Base-by-base conservation (phyloP, 805 yeast species). In the Cyberlindnera mycetangii region DNA sequence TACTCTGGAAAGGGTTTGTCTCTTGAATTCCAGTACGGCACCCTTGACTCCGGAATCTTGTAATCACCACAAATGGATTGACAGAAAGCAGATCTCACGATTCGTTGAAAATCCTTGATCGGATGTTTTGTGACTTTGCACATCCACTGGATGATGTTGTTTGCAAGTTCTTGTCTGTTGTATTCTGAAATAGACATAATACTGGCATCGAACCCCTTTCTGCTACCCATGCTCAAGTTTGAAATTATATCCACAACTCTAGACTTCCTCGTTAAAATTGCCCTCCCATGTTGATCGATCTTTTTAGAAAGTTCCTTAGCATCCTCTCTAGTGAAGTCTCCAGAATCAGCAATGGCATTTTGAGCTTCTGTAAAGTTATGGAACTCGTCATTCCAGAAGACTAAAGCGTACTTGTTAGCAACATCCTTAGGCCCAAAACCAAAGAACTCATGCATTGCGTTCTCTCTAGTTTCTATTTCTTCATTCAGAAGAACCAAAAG, bases 311-410 rank as follows among this genome's bases (percentile, higher is more conserved):
- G 47, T 16, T 44, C 51, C 37, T 64, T 53, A 1, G 78, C 75
- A 17, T 50, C 52, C 2, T 37, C 46, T 4, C 53, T 56, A 14
- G 53, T 45, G 10, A 51, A 55, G 0, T 62, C 66, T 1, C 65
- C 56, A 1, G 71, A 71, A 2, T 60, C 59, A 5, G 52, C 52
- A 30, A 81, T 69, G 4, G 79, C 78, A 11, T 63, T 60, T 15
- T 67, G 68, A 2, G 86, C 86, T 45, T 78, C 76, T 2, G 71
- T 67, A 51, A 73, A 76, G 53, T 78, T 76, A 55, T 86, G 93
- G 51, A 70, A 72, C 55, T 86, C 93, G 57, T 86, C 95, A 60
- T 86, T 86, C 85, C 90, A 86, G n/a, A 84, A 67, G 18, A 82
- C 58, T 25, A 85, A 67, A 33, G 69, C 64, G 66, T 75, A 81